Conservation (phyloP, 129 eudicot genomes). For the Centella asiatica region DNA sequence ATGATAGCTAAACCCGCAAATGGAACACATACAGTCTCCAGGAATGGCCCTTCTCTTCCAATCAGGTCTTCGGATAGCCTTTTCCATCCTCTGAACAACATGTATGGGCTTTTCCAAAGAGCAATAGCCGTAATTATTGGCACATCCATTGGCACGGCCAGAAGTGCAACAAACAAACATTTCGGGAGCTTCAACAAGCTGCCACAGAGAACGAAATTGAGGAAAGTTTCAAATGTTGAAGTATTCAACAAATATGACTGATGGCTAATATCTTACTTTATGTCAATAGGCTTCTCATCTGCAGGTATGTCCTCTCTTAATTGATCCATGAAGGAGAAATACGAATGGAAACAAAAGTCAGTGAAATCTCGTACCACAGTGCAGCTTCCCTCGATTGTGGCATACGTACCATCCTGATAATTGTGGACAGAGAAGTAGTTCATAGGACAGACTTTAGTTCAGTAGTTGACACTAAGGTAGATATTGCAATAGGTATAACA, state of each 20-base stretch:
- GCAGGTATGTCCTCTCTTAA: slow-evolving; percentile 55
- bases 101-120: slow-evolving; percentile 83
- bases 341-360: slow-evolving; percentile 91
- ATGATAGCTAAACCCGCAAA: slow-evolving; percentile 83
- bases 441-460: too few species aligned
- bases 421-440: background rate
- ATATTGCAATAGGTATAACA: too few species aligned
- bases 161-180: slow-evolving; percentile 46
- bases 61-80: slow-evolving; percentile 75
- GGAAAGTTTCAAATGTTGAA: too few species aligned
- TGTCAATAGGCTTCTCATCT: slow-evolving; percentile 54
- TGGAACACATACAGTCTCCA: slow-evolving; percentile 87
- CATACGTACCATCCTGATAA: slow-evolving; percentile 63
- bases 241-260: too few species aligned
- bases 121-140: slow-evolving; percentile 57
- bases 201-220: background rate
- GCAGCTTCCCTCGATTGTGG: slow-evolving; percentile 68
- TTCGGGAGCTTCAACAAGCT: slow-evolving; percentile 64
- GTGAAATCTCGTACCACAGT: slow-evolving; percentile 78
- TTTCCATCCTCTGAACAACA: slow-evolving; percentile 92
- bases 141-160: slow-evolving; percentile 58
- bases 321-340: slow-evolving; percentile 93
- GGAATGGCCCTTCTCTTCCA: slow-evolving; percentile 91
- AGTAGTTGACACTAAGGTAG: too few species aligned
- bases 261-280: slow-evolving; percentile 49